Percentiles rank a stretch among this genome's conserved stretches.
Conservation (phyloP, 805 yeast species). For the Clavispora santaluciae region DNA sequence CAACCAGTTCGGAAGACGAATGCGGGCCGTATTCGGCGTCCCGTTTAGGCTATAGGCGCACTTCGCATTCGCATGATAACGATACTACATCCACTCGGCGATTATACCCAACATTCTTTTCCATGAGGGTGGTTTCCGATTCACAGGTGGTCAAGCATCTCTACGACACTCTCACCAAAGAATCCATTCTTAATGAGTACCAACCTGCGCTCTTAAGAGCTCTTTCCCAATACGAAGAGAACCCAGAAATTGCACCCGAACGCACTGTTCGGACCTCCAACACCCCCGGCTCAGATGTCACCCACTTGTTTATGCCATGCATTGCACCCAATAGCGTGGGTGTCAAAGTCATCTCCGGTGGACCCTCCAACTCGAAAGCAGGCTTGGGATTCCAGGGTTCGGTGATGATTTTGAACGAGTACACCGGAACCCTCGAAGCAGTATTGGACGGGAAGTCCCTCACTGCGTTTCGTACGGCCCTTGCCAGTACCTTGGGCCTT, state of each 20-base stretch:
- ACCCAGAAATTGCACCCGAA: slow-evolving; percentile 48
- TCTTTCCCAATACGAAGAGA: slow-evolving; percentile 35
- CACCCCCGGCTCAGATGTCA: slow-evolving; percentile 26
- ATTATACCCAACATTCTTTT: neutral
- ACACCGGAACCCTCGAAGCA: slow-evolving; percentile 48
- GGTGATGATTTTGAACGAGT: slow-evolving; percentile 45
- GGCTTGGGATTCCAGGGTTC: slow-evolving; percentile 56
- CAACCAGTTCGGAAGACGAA: too few species aligned
- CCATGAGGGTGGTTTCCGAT: slow-evolving; percentile 28
- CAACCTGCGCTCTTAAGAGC: slow-evolving; percentile 36
- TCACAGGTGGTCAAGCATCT: slow-evolving; percentile 26
- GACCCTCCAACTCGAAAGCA: slow-evolving; percentile 28
- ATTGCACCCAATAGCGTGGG: slow-evolving; percentile 49
- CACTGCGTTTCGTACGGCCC: slow-evolving; percentile 66
- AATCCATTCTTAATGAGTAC: slow-evolving; percentile 23
- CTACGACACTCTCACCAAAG: slow-evolving; percentile 19
- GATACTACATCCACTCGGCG: too few species aligned
- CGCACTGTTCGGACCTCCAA: slow-evolving; percentile 43
- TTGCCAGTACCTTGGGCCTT: slow-evolving; percentile 48
- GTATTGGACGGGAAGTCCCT: slow-evolving; percentile 53
- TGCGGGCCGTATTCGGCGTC: neutral
- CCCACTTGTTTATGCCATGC: slow-evolving; percentile 66
- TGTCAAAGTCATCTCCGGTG: slow-evolving; percentile 55
- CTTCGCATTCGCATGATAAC: too few species aligned
- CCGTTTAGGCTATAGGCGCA: neutral